phyloP scores from a whole-genome alignment of 345 rosid species.

The Dimocarpus longan region DNA sequence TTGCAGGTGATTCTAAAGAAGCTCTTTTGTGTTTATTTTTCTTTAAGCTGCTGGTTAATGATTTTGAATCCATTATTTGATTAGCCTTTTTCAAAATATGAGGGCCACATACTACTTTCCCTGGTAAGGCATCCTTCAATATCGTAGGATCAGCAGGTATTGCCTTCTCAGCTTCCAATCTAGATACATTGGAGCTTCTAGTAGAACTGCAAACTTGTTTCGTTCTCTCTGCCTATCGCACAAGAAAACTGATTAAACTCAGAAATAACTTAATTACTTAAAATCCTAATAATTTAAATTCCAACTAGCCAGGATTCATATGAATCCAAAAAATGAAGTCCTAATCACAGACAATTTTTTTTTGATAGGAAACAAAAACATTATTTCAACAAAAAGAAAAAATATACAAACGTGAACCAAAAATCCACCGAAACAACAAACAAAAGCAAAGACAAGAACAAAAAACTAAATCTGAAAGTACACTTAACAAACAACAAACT shows the following conservation, averaged over 20 bases:
- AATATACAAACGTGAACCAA: no score
- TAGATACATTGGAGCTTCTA: slow-evolving; percentile 36
- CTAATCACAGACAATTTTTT: neutral
- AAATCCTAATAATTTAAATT: neutral
- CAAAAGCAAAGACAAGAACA: no score
- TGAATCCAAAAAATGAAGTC: neutral
- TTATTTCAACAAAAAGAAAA: no score
- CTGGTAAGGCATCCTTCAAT: slow-evolving; percentile 32
- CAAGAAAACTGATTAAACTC: slow-evolving; percentile 3
- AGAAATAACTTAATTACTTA: neutral
- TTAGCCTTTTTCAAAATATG: slow-evolving; percentile 24
- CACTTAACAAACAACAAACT: no score
- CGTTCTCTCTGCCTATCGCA: slow-evolving; percentile 45
- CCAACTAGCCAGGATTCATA: neutral
- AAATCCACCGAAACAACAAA: no score
- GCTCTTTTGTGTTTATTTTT: slow-evolving; percentile 29
- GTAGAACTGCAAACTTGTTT: slow-evolving; percentile 38
- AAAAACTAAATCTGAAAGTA: no score
- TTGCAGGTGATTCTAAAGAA: slow-evolving; percentile 31
- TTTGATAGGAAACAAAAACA: no score
- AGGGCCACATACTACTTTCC: slow-evolving; percentile 21
- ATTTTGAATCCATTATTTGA: slow-evolving; percentile 27
- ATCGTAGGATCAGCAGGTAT: slow-evolving; percentile 21
- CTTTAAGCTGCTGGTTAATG: slow-evolving; percentile 24
- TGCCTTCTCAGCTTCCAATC: slow-evolving; percentile 34